Conservation (phyloP, 23 red algal genomes). For the Gracilariopsis chorda region DNA sequence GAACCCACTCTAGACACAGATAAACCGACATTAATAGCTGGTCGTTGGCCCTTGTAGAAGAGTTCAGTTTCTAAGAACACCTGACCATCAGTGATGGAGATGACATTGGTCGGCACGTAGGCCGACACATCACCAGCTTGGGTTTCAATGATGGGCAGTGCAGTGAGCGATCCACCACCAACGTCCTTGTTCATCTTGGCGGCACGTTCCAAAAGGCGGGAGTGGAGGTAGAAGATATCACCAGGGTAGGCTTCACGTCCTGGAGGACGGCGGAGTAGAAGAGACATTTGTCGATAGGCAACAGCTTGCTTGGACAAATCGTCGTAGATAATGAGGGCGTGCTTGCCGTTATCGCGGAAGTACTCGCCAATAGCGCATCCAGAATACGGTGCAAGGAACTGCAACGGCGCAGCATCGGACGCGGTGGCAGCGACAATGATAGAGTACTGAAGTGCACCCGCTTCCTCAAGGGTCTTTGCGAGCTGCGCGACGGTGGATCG, state of each 20-base stretch:
- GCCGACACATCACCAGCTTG: slow-evolving; percentile 99
- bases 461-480: slow-evolving; percentile 88
- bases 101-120: slow-evolving; percentile 98
- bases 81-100: slow-evolving; percentile 99
- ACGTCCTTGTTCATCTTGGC: slow-evolving; percentile 92
- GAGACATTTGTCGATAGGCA: slow-evolving; percentile 97
- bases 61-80: slow-evolving; percentile 99
- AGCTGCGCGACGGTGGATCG: slow-evolving; percentile 91
- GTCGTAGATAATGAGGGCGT: slow-evolving; percentile 98
- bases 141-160: slow-evolving; percentile 97
- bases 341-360: slow-evolving; percentile 97
- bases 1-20: slow-evolving; percentile 97
- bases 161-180: slow-evolving; percentile 93
- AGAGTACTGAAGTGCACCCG: slow-evolving; percentile 83
- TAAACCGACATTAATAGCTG: slow-evolving; percentile 98
- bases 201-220: slow-evolving; percentile 90
- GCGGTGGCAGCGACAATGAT: slow-evolving; percentile 97
- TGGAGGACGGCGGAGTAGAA: slow-evolving; percentile 91
- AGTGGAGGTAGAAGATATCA: slow-evolving; percentile 99
- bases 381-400: slow-evolving; percentile 96
- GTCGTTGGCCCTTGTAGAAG: slow-evolving; percentile 99
- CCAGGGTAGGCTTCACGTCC: slow-evolving; percentile 99
- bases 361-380: slow-evolving; percentile 99
- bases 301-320: slow-evolving; percentile 99
- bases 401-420: slow-evolving; percentile 93